These are phyloP conservation scores for Microstroma glucosiphilum DNA, from an alignment of 1,284 basidiomycete species.

Conservation along the genomic window DNA sequence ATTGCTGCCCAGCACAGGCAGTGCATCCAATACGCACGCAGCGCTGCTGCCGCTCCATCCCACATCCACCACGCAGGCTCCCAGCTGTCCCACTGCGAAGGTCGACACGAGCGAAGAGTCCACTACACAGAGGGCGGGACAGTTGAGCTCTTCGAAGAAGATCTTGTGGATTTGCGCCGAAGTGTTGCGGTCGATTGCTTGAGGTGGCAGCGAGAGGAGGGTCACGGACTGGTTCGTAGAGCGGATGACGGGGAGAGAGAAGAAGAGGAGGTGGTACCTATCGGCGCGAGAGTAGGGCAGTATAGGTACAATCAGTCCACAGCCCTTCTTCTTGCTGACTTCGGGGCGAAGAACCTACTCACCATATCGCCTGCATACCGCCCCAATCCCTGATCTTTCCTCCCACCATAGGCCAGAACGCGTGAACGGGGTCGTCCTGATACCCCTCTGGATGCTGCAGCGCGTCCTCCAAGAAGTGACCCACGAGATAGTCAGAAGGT, in stretches of 20 bases:
- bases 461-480: conserved; percentile 71
- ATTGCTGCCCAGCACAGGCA: conserved; percentile 47
- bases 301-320: background rate
- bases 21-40: conserved; percentile 72
- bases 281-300: background rate
- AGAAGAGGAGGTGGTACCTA: conserved; percentile 80
- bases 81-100: conserved; percentile 72
- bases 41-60: conserved; percentile 70
- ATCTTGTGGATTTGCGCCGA: conserved; percentile 74
- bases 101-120: conserved; percentile 78
- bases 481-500: conserved; percentile 77
- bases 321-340: no score
- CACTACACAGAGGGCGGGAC: conserved; percentile 73
- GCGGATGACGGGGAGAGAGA: conserved; percentile 67
- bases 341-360: conserved; percentile 40
- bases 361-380: conserved; percentile 90
- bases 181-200: conserved; percentile 64
- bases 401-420: conserved; percentile 78
- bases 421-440: conserved; percentile 56
- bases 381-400: conserved; percentile 72
- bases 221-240: conserved; percentile 81
- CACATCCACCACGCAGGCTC: conserved; percentile 78
- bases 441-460: conserved; percentile 60
- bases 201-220: conserved; percentile 64
- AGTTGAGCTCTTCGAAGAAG: conserved; percentile 93